Evolutionary conservation across 306 rosid species (phyloP).

Genomic region (Adenanthera pavonina): DNA sequence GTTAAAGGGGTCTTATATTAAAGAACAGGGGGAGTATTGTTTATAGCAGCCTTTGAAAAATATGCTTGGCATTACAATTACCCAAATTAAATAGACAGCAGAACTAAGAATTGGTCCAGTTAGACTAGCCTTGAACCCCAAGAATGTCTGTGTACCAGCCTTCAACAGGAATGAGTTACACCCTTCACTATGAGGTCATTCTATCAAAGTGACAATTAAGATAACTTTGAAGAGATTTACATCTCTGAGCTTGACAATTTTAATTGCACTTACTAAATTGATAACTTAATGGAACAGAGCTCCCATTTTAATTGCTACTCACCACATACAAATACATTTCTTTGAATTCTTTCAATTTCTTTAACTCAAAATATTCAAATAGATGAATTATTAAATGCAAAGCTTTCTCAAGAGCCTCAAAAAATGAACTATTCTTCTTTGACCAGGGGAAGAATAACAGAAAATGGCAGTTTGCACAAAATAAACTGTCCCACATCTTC

Average conservation of each 20-base stretch:
- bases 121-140: conserved; percentile 7
- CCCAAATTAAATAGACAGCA: conserved; percentile 32
- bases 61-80: conserved; percentile 29
- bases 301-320: neutral
- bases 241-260: conserved; percentile 16
- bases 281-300: neutral
- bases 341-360: conserved; percentile 20
- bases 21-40: neutral
- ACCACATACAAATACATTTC: neutral
- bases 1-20: no score
- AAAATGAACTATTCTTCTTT: neutral
- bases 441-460: neutral
- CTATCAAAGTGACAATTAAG: conserved; percentile 13
- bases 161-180: conserved; percentile 7
- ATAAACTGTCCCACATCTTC: neutral
- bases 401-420: neutral
- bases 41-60: conserved; percentile 5
- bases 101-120: conserved; percentile 16
- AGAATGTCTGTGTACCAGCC: conserved; percentile 8
- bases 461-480: conserved; percentile 26
- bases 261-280: neutral
- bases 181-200: conserved; percentile 8
- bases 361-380: neutral
- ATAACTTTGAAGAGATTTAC: neutral
- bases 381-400: neutral